phyloP scores from a whole-genome alignment of 352 stramenopile genomes.

The Phytopythium delawarense region DNA sequence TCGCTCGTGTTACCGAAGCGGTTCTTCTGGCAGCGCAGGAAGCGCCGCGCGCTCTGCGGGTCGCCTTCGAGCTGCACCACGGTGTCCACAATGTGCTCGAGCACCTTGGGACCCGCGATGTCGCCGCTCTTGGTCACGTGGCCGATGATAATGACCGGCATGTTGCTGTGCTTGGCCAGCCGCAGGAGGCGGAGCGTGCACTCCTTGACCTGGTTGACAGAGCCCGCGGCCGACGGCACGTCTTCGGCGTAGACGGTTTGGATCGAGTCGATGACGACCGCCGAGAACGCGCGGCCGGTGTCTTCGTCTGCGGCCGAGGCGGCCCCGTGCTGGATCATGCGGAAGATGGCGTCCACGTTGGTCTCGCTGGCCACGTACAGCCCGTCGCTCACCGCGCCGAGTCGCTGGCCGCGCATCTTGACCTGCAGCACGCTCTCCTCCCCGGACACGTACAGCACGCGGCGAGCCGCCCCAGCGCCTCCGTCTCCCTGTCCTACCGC shows the following conservation, averaged over 20 bases:
- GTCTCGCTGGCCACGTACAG: constrained; percentile 84
- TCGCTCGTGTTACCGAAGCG: constrained; percentile 95
- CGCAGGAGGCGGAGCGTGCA: constrained; percentile 92
- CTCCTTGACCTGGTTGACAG: constrained; percentile 94
- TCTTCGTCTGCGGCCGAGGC: not conserved
- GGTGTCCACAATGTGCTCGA: constrained; percentile 93
- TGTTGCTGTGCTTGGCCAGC: constrained; percentile 89
- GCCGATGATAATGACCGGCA: constrained; percentile 94
- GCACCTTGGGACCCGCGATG: constrained; percentile 92
- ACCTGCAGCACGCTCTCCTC: constrained; percentile 97
- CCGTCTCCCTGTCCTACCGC: constrained; percentile 16
- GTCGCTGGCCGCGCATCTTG: constrained; percentile 87
- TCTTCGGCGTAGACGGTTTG: constrained; percentile 94
- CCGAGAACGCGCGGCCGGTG: constrained; percentile 30
- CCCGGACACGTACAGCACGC: constrained; percentile 94
- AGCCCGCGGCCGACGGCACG: constrained; percentile 71
- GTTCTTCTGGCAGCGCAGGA: constrained; percentile 94
- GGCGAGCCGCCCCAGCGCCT: constrained; percentile 17
- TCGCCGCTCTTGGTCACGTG: constrained; percentile 97
- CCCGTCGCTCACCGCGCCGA: constrained; percentile 61
- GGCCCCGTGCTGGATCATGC: constrained; percentile 40
- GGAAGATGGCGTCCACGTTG: constrained; percentile 74
- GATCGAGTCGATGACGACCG: constrained; percentile 95
- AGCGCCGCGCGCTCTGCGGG: constrained; percentile 75
- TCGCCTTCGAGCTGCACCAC: constrained; percentile 95